A percentile compares a stretch with the other conserved stretches of the same genome.
phyloP scores from a whole-genome alignment of 805 yeast species.

The Candida lessepsii region DNA sequence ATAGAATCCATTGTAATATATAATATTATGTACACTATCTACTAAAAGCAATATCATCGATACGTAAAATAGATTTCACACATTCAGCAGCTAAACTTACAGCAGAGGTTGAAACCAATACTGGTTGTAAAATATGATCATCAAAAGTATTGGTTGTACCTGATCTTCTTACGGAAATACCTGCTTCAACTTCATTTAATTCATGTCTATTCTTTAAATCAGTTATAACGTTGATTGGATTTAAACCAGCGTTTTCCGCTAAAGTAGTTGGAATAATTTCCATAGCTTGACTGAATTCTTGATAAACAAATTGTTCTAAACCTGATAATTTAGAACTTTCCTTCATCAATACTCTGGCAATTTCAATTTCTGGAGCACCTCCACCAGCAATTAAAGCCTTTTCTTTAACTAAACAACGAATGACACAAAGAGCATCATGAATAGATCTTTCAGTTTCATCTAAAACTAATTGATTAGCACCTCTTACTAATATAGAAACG shows the following conservation, averaged over 20 bases:
- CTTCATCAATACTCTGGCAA: constrained; percentile 67
- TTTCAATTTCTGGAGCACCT: constrained; percentile 96
- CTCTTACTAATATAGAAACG: constrained; percentile 89
- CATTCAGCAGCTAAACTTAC: constrained; percentile 93
- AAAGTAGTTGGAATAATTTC: constrained; percentile 92
- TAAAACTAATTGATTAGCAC: constrained; percentile 84
- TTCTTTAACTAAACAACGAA: constrained; percentile 83
- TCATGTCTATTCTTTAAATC: constrained; percentile 91
- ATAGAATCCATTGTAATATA: too few species aligned
- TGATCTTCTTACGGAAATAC: constrained; percentile 90
- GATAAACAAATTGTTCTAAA: constrained; percentile 86
- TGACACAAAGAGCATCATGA: constrained; percentile 96
- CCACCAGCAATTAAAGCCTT: constrained; percentile 96
- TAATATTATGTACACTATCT: background rate
- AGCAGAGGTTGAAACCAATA: constrained; percentile 90
- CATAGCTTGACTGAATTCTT: constrained; percentile 86
- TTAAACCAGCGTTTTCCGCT: constrained; percentile 94
- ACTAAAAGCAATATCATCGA: constrained; percentile 94
- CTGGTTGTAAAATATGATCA: constrained; percentile 96
- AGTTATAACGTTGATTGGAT: constrained; percentile 87
- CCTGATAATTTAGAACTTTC: constrained; percentile 77
- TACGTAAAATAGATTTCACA: constrained; percentile 91
- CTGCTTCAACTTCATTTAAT: constrained; percentile 88
- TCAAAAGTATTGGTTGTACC: constrained; percentile 88
- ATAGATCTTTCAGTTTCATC: constrained; percentile 97